Evolutionary conservation across 768 basidiomycete genomes (phyloP).

Genomic region (Tricholoma hemisulphureum): DNA sequence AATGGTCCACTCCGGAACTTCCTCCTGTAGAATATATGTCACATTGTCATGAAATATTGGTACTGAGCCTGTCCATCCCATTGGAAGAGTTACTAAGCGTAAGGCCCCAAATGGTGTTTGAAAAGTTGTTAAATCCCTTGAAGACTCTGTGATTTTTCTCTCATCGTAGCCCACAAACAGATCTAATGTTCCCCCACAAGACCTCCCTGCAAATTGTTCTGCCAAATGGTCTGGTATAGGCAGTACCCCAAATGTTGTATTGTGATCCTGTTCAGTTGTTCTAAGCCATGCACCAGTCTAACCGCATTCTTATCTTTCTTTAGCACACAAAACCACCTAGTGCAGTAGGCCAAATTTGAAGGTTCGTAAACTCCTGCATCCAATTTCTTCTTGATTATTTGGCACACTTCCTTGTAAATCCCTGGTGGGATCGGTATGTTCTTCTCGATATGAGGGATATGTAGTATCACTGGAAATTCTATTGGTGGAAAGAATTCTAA

Average conservation of each 20-base stretch:
- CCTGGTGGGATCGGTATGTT: too few relatives aligned
- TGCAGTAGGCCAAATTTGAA: conserved; percentile 34
- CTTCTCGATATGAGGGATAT: too few relatives aligned
- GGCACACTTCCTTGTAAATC: conserved; percentile 20
- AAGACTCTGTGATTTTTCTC: neutral
- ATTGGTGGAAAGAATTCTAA: too few relatives aligned
- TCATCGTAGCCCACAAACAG: neutral
- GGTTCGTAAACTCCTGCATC: conserved; percentile 36
- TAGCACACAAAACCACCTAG: conserved; percentile 35
- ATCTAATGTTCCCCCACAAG: neutral
- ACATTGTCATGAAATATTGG: conserved; percentile 31
- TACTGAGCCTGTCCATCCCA: conserved; percentile 33
- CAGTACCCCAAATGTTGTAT: conserved; percentile 28
- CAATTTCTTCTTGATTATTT: conserved; percentile 31
- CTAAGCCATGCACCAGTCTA: conserved; percentile 37
- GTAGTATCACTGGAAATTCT: too few relatives aligned
- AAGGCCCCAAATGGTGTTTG: neutral
- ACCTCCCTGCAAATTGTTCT: neutral
- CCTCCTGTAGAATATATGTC: conserved; percentile 11
- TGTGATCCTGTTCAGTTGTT: conserved; percentile 36
- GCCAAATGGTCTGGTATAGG: neutral
- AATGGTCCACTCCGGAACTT: conserved; percentile 10
- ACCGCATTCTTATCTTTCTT: conserved; percentile 28
- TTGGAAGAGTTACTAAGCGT: neutral
- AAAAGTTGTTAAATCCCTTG: neutral